These are phyloP conservation scores for Penicillium subrubescens DNA, from an alignment of 495 filamentous ascomycete genomes.

Conservation along the genomic window DNA sequence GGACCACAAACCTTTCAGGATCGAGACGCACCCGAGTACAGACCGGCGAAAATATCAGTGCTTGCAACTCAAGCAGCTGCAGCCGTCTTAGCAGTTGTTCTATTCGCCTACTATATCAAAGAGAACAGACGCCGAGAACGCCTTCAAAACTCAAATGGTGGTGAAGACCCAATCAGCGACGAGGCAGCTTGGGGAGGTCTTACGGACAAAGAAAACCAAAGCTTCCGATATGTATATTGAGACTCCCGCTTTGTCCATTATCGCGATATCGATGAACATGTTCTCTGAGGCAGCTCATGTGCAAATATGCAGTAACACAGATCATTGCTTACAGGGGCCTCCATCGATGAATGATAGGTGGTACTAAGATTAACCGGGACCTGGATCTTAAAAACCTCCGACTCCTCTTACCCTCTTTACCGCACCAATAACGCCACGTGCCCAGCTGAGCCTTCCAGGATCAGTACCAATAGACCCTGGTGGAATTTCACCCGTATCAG, in stretches of 20 bases:
- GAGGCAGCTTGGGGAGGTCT: neutral
- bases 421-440: conserved; percentile 62
- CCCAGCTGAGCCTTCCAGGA: conserved; percentile 61
- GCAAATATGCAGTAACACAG: neutral
- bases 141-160: neutral
- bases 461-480: conserved; percentile 61
- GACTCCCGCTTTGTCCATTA: neutral
- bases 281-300: neutral
- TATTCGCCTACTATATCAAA: neutral
- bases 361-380: neutral
- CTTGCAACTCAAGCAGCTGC: neutral
- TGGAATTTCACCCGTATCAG: conserved; percentile 52
- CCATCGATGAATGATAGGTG: neutral
- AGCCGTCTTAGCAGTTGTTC: neutral
- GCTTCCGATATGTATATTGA: neutral
- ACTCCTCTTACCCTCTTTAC: conserved; percentile 62
- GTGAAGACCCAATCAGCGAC: neutral
- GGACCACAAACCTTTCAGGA: neutral
- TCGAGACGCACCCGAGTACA: neutral
- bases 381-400: conserved; percentile 54
- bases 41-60: neutral
- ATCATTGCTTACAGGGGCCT: neutral
- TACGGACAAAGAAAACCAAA: neutral
- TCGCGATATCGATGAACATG: neutral
- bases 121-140: neutral